phyloP scores from a whole-genome alignment of 805 yeast genomes.

The Starmerella powellii region DNA sequence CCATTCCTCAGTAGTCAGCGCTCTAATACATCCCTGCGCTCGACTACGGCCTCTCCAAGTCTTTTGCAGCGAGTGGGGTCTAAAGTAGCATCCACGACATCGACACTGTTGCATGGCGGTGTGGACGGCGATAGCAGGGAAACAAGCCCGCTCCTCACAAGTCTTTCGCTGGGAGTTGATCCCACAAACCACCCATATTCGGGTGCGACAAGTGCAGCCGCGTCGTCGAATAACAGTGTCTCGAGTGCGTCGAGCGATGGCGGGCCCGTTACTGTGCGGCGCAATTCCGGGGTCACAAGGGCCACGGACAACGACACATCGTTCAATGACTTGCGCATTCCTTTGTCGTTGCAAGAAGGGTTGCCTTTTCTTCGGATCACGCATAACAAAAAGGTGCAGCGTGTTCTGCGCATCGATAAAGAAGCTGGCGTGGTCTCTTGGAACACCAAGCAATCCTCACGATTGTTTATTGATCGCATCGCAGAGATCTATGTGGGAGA shows the following conservation, averaged over 20 bases:
- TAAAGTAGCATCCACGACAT: slow-evolving; percentile 9
- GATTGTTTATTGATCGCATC: slow-evolving; percentile 48
- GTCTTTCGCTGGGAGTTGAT: not conserved
- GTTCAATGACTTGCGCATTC: slow-evolving; percentile 10
- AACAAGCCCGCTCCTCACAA: not conserved
- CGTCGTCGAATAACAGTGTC: no score
- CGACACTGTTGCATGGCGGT: slow-evolving; percentile 5
- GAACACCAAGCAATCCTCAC: slow-evolving; percentile 39
- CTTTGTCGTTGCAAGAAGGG: slow-evolving; percentile 32
- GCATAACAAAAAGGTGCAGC: slow-evolving; percentile 50
- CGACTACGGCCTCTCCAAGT: slow-evolving; percentile 4
- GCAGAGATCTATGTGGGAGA: slow-evolving; percentile 48
- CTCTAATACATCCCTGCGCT: not conserved
- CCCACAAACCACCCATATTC: no score
- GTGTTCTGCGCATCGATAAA: slow-evolving; percentile 45
- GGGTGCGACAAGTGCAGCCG: no score
- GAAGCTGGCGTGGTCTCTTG: slow-evolving; percentile 45
- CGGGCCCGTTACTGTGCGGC: slow-evolving; percentile 23
- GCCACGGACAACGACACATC: slow-evolving; percentile 1
- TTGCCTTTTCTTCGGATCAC: slow-evolving; percentile 56
- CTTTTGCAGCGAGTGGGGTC: slow-evolving; percentile 16
- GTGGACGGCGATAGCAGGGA: slow-evolving; percentile 1
- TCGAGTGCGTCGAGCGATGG: no score
- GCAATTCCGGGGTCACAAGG: slow-evolving; percentile 21
- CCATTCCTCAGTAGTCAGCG: not conserved